phyloP scores from a whole-genome alignment of 2,329 filamentous ascomycete species.

The Neonectria magnoliae region DNA sequence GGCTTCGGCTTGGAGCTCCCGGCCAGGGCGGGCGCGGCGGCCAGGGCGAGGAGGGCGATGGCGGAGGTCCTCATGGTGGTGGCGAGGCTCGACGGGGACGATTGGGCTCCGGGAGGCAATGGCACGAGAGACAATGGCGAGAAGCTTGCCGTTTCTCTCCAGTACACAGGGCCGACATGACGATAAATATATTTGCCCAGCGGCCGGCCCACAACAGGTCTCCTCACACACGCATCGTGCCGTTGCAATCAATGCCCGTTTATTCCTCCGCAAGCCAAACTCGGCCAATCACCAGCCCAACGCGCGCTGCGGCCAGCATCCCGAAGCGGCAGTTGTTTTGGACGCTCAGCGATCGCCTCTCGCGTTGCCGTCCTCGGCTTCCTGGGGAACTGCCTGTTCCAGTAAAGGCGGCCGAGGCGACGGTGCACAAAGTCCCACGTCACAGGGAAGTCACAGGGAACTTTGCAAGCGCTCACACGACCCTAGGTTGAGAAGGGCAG shows the following conservation, averaged over 20 bases:
- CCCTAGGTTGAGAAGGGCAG: constrained; percentile 43
- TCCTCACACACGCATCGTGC: too few species aligned
- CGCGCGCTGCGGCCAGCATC: constrained; percentile 23
- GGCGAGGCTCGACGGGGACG: neutral
- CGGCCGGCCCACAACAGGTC: neutral
- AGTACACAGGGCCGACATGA: neutral
- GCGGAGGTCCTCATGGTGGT: constrained; percentile 41
- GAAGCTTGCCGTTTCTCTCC: neutral
- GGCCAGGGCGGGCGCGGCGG: constrained; percentile 37
- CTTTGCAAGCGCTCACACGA: constrained; percentile 34
- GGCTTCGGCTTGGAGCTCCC: constrained; percentile 29
- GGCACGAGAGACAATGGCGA: neutral
- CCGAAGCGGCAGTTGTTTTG: constrained; percentile 40
- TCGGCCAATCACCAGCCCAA: constrained; percentile 20
- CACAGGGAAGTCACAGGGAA: constrained; percentile 34
- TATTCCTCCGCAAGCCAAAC: constrained; percentile 12
- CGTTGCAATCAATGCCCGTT: neutral
- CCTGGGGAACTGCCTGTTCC: constrained; percentile 32
- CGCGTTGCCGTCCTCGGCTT: constrained; percentile 27
- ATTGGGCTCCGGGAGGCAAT: neutral
- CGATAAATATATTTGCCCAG: neutral
- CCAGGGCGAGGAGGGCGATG: constrained; percentile 40
- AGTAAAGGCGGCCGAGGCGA: constrained; percentile 35
- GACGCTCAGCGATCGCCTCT: constrained; percentile 30
- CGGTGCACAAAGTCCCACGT: constrained; percentile 30